phyloP scores from a whole-genome alignment of 2,329 filamentous ascomycete genomes.

The Ophiobolus disseminans region DNA sequence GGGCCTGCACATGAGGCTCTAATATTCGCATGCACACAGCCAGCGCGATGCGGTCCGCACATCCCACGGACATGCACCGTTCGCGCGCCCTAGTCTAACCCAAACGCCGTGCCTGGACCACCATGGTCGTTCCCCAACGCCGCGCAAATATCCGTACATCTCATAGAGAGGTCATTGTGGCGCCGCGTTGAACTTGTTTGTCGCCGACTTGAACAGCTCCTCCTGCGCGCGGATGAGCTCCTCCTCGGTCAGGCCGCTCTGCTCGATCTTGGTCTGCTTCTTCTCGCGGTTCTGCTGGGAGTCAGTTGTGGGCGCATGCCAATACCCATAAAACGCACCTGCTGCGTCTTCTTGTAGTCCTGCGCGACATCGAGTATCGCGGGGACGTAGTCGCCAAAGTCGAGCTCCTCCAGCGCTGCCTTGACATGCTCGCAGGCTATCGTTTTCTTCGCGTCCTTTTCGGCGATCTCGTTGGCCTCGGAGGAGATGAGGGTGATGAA shows the following conservation, averaged over 20 bases:
- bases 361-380: conserved; percentile 86
- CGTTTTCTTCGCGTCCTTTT: conserved; percentile 99
- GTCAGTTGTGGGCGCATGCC: conserved; percentile 17
- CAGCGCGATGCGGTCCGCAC: no score
- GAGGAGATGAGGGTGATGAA: conserved; percentile 99
- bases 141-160: conserved; percentile 14
- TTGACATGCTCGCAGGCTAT: conserved; percentile 98
- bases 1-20: no score
- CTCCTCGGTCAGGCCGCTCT: conserved; percentile 89
- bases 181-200: conserved; percentile 70
- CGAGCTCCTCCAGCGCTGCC: conserved; percentile 88
- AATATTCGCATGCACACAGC: no score
- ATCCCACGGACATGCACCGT: conserved; percentile 18
- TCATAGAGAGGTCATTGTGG: conserved; percentile 45
- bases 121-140: conserved; percentile 33
- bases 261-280: conserved; percentile 96
- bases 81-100: conserved; percentile 25
- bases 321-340: conserved; percentile 64
- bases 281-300: conserved; percentile 81
- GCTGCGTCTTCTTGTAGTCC: conserved; percentile 91
- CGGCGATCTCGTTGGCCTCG: conserved; percentile 97
- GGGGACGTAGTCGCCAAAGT: conserved; percentile 89
- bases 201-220: conserved; percentile 86
- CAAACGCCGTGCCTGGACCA: conserved; percentile 28
- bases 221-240: conserved; percentile 88